Evolutionary conservation across 192 early-diverging fungal species (phyloP).

Genomic region (Coemansia sp.): DNA sequence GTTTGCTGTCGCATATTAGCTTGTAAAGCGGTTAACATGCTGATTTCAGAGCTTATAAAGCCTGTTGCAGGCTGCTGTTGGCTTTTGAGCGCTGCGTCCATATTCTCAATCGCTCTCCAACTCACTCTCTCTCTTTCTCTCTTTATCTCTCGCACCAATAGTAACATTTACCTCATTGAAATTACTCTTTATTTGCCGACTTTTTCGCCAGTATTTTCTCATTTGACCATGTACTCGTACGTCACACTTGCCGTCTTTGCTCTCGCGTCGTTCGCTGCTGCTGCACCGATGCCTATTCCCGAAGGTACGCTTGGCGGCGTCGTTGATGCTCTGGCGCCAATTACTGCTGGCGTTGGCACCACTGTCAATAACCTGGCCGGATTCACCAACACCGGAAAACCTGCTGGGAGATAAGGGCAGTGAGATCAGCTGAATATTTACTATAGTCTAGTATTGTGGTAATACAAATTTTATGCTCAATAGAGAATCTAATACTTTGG

Average conservation of each 20-base stretch:
- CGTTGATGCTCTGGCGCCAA: constrained; percentile 18
- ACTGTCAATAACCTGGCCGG: constrained; percentile 16
- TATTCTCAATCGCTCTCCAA: too few relatives aligned
- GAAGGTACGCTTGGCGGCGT: constrained; percentile 24
- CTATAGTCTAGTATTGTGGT: not conserved
- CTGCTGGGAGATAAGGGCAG: not conserved
- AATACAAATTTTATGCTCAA: not conserved
- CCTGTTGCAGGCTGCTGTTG: not conserved
- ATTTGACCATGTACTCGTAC: not conserved
- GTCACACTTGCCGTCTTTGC: not conserved
- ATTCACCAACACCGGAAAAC: not conserved
- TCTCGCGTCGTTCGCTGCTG: not conserved
- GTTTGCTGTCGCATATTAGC: not conserved
- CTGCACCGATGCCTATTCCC: constrained; percentile 12
- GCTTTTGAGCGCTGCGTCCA: not conserved
- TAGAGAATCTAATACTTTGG: not conserved
- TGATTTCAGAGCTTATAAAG: not conserved
- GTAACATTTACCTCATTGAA: not conserved
- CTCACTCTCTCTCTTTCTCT: too few relatives aligned
- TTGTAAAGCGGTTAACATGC: not conserved
- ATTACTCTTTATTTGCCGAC: not conserved
- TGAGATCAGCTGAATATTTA: not conserved
- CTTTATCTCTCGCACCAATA: too few relatives aligned
- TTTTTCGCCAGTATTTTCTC: too few relatives aligned
- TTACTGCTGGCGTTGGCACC: constrained; percentile 13